These are phyloP conservation scores for Chimonanthus salicifolius DNA, from an alignment of 164 flowering plant genomes.

Conservation along the genomic window DNA sequence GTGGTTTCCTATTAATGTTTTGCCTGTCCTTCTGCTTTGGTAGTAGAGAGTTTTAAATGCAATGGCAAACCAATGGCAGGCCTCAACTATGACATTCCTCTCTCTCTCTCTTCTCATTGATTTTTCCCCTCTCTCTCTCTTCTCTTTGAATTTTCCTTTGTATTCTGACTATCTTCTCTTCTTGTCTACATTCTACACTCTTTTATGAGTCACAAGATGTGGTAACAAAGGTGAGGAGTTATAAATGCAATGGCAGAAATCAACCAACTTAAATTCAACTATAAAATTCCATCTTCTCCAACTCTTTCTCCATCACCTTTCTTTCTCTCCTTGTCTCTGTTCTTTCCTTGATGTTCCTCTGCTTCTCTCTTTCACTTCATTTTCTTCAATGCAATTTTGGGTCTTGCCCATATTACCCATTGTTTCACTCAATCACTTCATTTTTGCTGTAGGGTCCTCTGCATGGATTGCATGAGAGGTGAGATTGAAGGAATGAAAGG, in stretches of 20 bases:
- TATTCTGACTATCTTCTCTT: background rate
- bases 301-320: too few species aligned
- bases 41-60: slow-evolving; percentile 48
- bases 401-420: too few species aligned
- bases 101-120: background rate
- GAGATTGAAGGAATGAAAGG: background rate
- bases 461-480: background rate
- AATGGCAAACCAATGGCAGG: slow-evolving; percentile 22
- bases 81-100: slow-evolving; percentile 22
- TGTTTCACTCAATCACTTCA: too few species aligned
- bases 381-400: too few species aligned
- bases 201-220: background rate
- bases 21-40: slow-evolving; percentile 42
- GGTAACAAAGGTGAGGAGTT: background rate
- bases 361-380: background rate
- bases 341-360: too few species aligned
- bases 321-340: too few species aligned
- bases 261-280: too few species aligned
- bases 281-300: too few species aligned
- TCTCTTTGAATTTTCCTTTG: background rate
- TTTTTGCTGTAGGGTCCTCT: too few species aligned
- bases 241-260: too few species aligned
- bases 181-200: background rate
- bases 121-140: background rate
- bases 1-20: slow-evolving; percentile 28